Evolutionary conservation across 257 asterid genomes (phyloP).

Genomic region (Eustoma russellianum): DNA sequence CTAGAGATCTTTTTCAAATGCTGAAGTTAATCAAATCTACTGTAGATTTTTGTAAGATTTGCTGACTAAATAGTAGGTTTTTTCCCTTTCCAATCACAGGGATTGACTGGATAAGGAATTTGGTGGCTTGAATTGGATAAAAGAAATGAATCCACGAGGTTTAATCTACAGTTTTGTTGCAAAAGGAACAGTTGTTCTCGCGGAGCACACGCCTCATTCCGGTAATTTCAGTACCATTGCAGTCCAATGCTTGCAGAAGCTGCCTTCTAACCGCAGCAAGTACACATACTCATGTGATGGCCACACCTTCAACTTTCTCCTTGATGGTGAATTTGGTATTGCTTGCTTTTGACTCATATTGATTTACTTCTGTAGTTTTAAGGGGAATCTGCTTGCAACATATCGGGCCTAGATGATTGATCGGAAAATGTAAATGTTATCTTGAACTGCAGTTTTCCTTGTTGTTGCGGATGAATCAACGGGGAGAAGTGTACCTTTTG

Average conservation of each 20-base stretch:
- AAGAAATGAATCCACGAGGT: conserved; percentile 70
- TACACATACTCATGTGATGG: conserved; percentile 97
- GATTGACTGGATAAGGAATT: neutral
- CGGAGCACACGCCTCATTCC: conserved; percentile 93
- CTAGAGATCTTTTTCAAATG: no score
- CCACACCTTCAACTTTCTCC: conserved; percentile 89
- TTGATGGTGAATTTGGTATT: conserved; percentile 82
- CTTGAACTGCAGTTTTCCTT: conserved; percentile 57
- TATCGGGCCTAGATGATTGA: no score
- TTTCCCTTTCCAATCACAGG: neutral
- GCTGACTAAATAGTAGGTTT: no score
- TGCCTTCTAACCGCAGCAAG: conserved; percentile 93
- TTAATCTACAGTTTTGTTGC: conserved; percentile 98
- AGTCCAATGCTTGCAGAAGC: conserved; percentile 93
- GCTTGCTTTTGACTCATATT: conserved; percentile 6
- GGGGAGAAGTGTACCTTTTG: conserved; percentile 92
- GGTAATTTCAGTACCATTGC: conserved; percentile 98
- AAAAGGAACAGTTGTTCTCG: conserved; percentile 86
- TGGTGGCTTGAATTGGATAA: no score
- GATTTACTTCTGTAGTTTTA: no score
- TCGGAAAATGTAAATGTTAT: neutral
- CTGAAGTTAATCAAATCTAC: no score
- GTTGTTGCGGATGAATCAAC: conserved; percentile 95
- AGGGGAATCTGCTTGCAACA: no score
- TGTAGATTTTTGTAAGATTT: no score